Evolutionary conservation across 768 basidiomycete species (phyloP).

Genomic region (Termitomyces sp.): DNA sequence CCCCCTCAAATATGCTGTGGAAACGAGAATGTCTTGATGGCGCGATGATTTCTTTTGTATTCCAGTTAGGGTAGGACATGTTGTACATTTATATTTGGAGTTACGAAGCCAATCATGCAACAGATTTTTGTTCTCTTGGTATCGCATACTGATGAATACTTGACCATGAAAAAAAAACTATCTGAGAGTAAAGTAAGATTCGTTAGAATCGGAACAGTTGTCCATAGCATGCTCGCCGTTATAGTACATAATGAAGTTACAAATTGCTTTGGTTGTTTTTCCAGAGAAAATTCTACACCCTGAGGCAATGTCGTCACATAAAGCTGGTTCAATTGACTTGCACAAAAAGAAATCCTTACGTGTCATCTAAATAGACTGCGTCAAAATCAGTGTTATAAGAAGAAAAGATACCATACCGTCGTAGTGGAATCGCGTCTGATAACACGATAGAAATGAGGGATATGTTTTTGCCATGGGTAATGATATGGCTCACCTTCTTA

Average conservation of each 20-base stretch:
- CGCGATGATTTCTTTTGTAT: neutral
- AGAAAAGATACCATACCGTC: slow-evolving; percentile 50
- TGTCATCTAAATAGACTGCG: slow-evolving; percentile 42
- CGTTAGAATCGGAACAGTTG: neutral
- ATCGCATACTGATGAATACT: neutral
- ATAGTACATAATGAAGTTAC: neutral
- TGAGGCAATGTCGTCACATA: neutral
- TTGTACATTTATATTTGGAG: neutral
- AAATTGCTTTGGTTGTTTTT: neutral
- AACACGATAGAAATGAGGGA: neutral
- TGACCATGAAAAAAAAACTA: neutral
- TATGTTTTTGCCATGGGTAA: neutral
- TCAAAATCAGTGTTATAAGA: neutral
- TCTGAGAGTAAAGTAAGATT: neutral
- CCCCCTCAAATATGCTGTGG: slow-evolving; percentile 25
- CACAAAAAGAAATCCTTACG: slow-evolving; percentile 35
- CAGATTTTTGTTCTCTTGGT: neutral
- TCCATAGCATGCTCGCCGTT: neutral
- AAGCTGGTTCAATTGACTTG: neutral
- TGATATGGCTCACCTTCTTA: slow-evolving; percentile 59
- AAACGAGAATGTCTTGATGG: slow-evolving; percentile 9
- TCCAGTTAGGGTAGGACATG: neutral
- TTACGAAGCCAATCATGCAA: neutral
- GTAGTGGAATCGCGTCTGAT: slow-evolving; percentile 75
- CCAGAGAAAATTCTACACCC: slow-evolving; percentile 5